Evolutionary conservation across 2,329 filamentous ascomycete species (phyloP), one percentile per base, ranked within the genome.

Genomic region (Berkeleyomyces basicola): DNA sequence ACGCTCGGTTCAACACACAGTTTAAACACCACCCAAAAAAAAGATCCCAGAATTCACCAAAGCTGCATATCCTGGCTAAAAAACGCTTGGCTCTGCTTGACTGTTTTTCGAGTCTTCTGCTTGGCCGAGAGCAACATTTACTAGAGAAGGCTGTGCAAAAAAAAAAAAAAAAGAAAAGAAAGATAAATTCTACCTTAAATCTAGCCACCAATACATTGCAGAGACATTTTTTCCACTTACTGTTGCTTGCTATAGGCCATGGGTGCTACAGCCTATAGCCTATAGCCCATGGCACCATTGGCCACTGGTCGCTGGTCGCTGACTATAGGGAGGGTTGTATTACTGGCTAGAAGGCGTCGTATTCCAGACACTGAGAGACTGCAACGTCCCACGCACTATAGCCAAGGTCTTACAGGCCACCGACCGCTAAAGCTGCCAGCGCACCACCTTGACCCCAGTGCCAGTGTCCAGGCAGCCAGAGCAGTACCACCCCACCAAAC

Each of bases 71-170:
- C 43, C 43, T 23, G 23, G 23, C 23, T 10, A 46, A 14, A 16
- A n/a, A 36, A 51, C 33, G 49, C 49, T 37, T 55, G 51, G 51
- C 51, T 55, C 23, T 23, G 23, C 23, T 39, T 39, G 33, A 55
- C 51, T n/a, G 7, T 55, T n/a, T 55, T 37, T n/a, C 11, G 14
- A 4, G 16, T 43, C 23, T 53, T 33, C 36, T 37, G 49, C 49
- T 1, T 36, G 51, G 51, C 51, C 33, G n/a, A 37, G 31, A 39
- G 39, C 51, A 55, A 39, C 51, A n/a, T 51, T 51, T 55, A 7
- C 51, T 55, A 55, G 51, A 55, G 51, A 55, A 55, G 51, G 51
- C 51, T 37, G 51, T 55, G 51, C 51, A 55, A 55, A 55, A 55
- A n/a, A 3, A n/a, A 23, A 23, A 49, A 49, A 9, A 11, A 49